phyloP scores from a whole-genome alignment of 306 rosid species.

The Senna tora region DNA sequence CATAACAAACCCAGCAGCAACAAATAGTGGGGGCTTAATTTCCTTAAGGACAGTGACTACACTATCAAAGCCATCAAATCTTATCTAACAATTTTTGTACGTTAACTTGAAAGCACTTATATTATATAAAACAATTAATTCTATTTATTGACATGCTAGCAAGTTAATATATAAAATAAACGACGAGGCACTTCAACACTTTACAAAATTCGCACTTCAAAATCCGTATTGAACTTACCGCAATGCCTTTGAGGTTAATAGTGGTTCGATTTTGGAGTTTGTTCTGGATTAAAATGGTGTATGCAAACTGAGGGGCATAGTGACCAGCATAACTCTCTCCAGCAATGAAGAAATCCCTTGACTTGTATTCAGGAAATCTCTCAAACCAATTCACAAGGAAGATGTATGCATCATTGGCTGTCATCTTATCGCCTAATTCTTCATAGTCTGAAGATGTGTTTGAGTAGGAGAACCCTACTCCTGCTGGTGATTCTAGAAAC shows the following conservation, averaged over 20 bases:
- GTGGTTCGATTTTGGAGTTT: conserved; percentile 21
- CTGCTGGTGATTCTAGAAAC: conserved; percentile 70
- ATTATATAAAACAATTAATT: too few species aligned
- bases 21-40: too few species aligned
- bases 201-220: too few species aligned
- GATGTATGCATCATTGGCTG: conserved; percentile 53
- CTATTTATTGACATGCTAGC: too few species aligned
- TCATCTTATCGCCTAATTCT: conserved; percentile 45
- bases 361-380: conserved; percentile 67
- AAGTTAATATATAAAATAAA: too few species aligned
- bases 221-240: conserved; percentile 32
- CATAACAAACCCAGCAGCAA: too few species aligned
- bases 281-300: conserved; percentile 43
- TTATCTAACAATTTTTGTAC: too few species aligned
- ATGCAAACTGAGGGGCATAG: conserved; percentile 63
- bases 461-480: conserved; percentile 71
- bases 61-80: too few species aligned
- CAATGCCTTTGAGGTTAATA: conserved; percentile 63
- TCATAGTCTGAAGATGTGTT: conserved; percentile 47
- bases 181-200: too few species aligned
- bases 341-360: conserved; percentile 48
- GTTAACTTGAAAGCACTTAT: too few species aligned
- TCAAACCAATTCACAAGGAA: conserved; percentile 67
- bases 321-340: conserved; percentile 78
- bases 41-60: too few species aligned